Evolutionary conservation across 108 stramenopile species (phyloP), one percentile per base, ranked within the genome.

Genomic region (Conticribra guillardii): DNA sequence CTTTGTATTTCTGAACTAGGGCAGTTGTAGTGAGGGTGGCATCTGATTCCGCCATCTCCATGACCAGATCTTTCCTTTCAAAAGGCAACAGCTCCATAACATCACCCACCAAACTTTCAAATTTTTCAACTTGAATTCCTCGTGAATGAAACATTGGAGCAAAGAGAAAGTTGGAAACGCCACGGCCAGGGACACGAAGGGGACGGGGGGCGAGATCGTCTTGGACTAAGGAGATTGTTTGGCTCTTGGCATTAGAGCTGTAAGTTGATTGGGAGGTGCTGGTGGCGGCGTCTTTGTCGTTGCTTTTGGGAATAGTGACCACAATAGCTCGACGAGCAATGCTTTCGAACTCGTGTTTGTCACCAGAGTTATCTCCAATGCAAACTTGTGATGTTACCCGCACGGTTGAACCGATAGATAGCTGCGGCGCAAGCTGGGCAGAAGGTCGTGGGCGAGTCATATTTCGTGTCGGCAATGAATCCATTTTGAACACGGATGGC

Each of bases 1-100:
- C 81, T 73, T 91, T 91, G 60, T 68, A 63, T 2, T 14, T n/a
- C 24, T 51, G n/a, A 23, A 60, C 50, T 27, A 32, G 11, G 32
- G 52, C 60, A 16, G 16, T 33, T 3, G 14, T 7, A 23, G 3
- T 26, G 7, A 4, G 18, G 22, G n/a, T 15, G 2, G 50, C 64
- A 18, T 52, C 37, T 2, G 27, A 21, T 8, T 26, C 26, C 9
- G 22, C n/a, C n/a, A n/a, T n/a, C n/a, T n/a, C n/a, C n/a, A n/a
- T 8, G 18, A 5, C 19, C 0, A 8, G 32, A 34, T 48, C 60
- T 47, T 27, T 28, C 14, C 45, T 26, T 50, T 74, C 73, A 34
- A 74, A 74, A 5, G 59, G 60, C 21, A 74, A 33, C 57, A 74
- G 34, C n/a, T 54, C 60, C 58, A 53, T 51, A 22, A 70, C 17